These are phyloP conservation scores for Pseudocercospora vitis DNA, from an alignment of 2,329 filamentous ascomycete species.

Conservation along the genomic window DNA sequence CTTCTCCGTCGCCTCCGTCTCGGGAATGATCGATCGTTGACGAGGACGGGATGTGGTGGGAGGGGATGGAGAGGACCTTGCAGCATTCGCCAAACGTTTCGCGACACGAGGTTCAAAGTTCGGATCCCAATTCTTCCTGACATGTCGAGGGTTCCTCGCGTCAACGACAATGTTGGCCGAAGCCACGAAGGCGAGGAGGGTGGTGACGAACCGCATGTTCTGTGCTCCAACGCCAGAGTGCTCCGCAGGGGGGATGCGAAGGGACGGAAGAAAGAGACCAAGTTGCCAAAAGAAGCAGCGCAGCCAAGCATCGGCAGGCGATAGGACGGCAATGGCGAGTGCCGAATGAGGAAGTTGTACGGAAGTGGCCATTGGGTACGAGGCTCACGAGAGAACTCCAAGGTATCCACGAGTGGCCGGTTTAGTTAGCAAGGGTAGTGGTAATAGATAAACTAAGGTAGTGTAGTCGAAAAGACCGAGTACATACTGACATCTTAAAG, in stretches of 20 bases:
- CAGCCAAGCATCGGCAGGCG: not conserved
- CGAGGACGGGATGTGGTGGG: not conserved
- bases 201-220: not conserved
- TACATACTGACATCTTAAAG: no score
- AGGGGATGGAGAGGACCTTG: no score
- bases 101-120: not conserved
- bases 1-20: slow-evolving; percentile 48
- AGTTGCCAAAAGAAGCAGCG: slow-evolving; percentile 2
- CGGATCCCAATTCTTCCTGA: not conserved
- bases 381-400: no score
- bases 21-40: slow-evolving; percentile 40
- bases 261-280: not conserved
- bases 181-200: not conserved
- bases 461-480: no score
- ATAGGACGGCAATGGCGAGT: no score
- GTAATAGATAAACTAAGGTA: no score
- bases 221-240: not conserved
- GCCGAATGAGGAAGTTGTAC: no score
- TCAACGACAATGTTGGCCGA: not conserved
- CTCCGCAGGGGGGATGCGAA: not conserved
- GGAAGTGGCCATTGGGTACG: no score
- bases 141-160: slow-evolving; percentile 5
- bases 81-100: slow-evolving; percentile 5
- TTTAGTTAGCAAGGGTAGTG: no score
- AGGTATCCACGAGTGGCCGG: no score